Evolutionary conservation across 2,329 filamentous ascomycete species (phyloP), one percentile per base, ranked within the genome.

Genomic region (Aspergillus neoniger): DNA sequence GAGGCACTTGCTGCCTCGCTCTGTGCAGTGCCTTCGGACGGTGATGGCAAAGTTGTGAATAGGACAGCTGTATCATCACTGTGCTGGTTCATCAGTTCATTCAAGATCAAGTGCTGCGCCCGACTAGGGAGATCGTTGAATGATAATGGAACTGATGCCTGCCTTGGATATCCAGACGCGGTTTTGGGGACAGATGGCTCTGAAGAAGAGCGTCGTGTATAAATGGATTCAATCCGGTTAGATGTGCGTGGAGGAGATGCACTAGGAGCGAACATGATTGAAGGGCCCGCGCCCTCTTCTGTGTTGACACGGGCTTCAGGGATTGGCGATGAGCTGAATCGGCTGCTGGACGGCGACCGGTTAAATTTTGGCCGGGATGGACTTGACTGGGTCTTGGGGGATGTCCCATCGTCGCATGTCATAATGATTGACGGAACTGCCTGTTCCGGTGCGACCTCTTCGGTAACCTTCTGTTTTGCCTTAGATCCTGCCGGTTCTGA

Each of bases 81-180:
- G 63, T 91, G 80, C 60, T 83, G 82, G 3, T 83, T 81, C 79
- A 96, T 92, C 65, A 96, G 79, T 74, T 96, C 91, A 72, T 96
- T 96, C 15, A 96, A 77, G 28, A 96, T 93, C 38, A 96, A 78
- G 74, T 96, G 91, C 73, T 96, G 92, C 2, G 91, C 91, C 15
- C 91, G 86, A 68, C 89, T 91, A 0, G 92, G 91, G 4, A 96
- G 80, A 70, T 96, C 91, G 68, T 96, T 96, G 80, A 96, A 96
- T 2, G 88, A 91, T 2, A 96, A 80, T 0, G 91, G 85, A 3
- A 91, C 76, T 2, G 85, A 82, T 55, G 88, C 86, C 21, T 85
- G 85, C 3, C 85, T 83, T 0, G 83, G 82, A 64, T 79, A 85
- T 8, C 82, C 82, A 2, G 76, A 75, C 25, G 80, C 77, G 17